These are phyloP conservation scores for Solanum piurae DNA, from an alignment of 257 asterid genomes.

Conservation along the genomic window DNA sequence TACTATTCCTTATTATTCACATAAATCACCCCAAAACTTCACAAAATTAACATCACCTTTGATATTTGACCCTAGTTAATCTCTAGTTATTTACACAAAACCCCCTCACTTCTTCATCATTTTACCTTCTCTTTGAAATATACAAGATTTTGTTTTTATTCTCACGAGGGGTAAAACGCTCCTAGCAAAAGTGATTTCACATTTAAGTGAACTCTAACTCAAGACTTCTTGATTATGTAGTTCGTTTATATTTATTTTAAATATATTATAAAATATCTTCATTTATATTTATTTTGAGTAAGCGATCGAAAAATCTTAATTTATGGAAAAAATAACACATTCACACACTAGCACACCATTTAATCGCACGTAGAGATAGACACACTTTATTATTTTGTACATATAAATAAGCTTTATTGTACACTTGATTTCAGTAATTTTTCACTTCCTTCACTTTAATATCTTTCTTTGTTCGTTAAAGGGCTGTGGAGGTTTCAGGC, in stretches of 20 bases:
- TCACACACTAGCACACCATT: neutral
- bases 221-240: no score
- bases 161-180: no score
- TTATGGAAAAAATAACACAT: neutral
- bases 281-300: no score
- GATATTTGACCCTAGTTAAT: neutral
- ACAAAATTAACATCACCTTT: neutral
- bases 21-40: neutral
- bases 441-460: neutral
- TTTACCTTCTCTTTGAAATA: no score
- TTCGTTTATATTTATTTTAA: no score
- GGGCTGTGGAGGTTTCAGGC: neutral
- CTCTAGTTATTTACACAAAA: neutral
- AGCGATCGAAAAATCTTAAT: no score
- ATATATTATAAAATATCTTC: no score
- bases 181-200: no score
- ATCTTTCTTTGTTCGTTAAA: neutral
- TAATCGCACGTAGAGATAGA: neutral
- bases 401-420: neutral
- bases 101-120: neutral
- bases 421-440: neutral
- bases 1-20: neutral
- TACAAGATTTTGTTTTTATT: no score
- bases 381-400: neutral
- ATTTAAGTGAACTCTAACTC: neutral